A percentile compares a stretch with the other conserved stretches of the same genome.
phyloP scores from a whole-genome alignment of 805 yeast genomes.

The Metschnikowia cerradonensis region DNA sequence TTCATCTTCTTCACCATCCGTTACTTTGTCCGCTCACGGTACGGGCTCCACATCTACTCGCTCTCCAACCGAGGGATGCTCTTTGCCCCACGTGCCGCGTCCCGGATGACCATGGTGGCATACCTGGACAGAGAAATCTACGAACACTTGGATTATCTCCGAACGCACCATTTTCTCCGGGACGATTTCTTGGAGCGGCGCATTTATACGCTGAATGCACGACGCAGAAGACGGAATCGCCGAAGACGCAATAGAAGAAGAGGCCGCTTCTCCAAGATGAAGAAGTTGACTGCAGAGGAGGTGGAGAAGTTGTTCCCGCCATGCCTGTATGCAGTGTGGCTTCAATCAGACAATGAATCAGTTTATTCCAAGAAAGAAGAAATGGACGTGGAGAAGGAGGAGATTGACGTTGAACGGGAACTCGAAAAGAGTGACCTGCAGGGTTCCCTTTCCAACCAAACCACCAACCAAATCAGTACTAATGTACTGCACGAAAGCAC shows the following conservation, averaged over 20 bases:
- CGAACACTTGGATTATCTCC: conserved; percentile 34
- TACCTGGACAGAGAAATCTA: conserved; percentile 25
- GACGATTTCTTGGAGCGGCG: conserved; percentile 29
- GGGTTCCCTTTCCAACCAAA: not conserved
- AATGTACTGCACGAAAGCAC: too few species aligned
- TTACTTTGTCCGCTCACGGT: conserved; percentile 53
- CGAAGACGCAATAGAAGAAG: conserved; percentile 38
- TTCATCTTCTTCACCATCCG: conserved; percentile 59
- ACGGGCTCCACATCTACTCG: conserved; percentile 49
- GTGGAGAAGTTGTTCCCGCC: conserved; percentile 60
- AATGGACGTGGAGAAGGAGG: not conserved
- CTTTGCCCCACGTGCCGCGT: conserved; percentile 11
- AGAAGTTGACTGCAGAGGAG: conserved; percentile 50
- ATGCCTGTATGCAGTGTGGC: conserved; percentile 56
- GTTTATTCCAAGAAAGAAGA: not conserved
- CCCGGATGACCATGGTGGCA: conserved; percentile 12
- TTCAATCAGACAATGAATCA: conserved; percentile 38
- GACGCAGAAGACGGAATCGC: conserved; percentile 9
- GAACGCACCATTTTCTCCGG: conserved; percentile 29
- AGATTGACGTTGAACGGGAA: not conserved
- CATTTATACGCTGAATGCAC: conserved; percentile 13
- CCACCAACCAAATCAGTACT: not conserved
- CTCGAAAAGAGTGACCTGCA: not conserved
- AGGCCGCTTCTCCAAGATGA: conserved; percentile 42
- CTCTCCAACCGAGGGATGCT: conserved; percentile 25